A percentile compares a stretch with the other conserved stretches of the same genome.
Evolutionary conservation across 78 protist genomes (phyloP).

Genomic region (Dictyostelium firmibasis): DNA sequence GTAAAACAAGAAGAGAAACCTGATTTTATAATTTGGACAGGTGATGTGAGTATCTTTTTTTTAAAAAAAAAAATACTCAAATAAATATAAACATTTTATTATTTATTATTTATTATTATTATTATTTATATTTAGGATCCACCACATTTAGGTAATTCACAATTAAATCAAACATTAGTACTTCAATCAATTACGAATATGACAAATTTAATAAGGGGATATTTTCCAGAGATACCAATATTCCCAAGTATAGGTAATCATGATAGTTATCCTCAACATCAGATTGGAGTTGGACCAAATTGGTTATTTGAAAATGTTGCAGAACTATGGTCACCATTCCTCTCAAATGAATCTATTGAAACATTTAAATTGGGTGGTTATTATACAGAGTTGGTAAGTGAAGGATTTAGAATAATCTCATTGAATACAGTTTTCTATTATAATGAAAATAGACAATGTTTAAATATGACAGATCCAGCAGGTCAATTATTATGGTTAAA

Average conservation of each 20-base stretch:
- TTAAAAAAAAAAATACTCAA: background rate
- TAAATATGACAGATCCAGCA: slow-evolving; percentile 53
- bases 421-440: slow-evolving; percentile 66
- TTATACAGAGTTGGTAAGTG: slow-evolving; percentile 32
- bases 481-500: slow-evolving; percentile 47
- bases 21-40: slow-evolving; percentile 11
- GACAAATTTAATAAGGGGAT: background rate
- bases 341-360: slow-evolving; percentile 8
- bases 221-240: slow-evolving; percentile 25
- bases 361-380: slow-evolving; percentile 53
- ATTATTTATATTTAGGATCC: slow-evolving; percentile 38
- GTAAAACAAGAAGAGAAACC: slow-evolving; percentile 24
- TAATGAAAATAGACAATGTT: slow-evolving; percentile 40
- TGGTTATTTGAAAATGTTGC: slow-evolving; percentile 43
- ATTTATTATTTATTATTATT: background rate
- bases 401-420: slow-evolving; percentile 49
- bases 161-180: slow-evolving; percentile 12
- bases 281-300: slow-evolving; percentile 62
- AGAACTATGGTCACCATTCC: slow-evolving; percentile 10
- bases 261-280: slow-evolving; percentile 64
- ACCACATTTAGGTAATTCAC: slow-evolving; percentile 20
- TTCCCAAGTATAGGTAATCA: slow-evolving; percentile 67
- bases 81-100: too few relatives aligned
- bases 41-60: background rate
- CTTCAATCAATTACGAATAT: slow-evolving; percentile 45